Evolutionary conservation across 768 basidiomycete species (phyloP), one percentile per base, ranked within the genome.

Genomic region (Lactarius deliciosus): DNA sequence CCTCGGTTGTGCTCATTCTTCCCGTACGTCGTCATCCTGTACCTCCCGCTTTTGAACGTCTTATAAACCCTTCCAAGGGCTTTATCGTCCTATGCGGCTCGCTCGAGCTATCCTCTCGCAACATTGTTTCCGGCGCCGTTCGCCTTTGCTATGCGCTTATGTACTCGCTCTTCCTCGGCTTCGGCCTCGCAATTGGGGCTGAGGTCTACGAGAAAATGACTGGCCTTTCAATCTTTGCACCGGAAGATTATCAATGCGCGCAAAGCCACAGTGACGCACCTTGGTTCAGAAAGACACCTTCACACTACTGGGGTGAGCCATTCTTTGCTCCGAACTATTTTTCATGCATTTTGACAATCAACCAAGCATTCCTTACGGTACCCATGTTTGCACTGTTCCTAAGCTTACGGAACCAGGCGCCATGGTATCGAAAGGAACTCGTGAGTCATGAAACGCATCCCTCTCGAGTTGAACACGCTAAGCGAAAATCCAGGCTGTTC

Each of bases 51-150:
- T 25, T 63, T 9, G 25, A 32, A 54, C 50, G 10, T 40, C 41
- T 22, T 22, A 15, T 41, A 5, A 57, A 63, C 5, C 22, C 1
- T n/a, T 20, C 66, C 15, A 64, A 80, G 78, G 89, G 89, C 8
- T 88, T 88, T 66, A 84, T 90, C 60, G 85, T 90, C 11, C 81
- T 90, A 16, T 83, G 80, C 71, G 94, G 89, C 58, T 83, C 87
- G 13, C 84, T 94, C 36, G 93, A 94, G 73, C 77, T 94, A 25
- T 85, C 91, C 65, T 89, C 91, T 3, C 84, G 91, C 20, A 91
- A 90, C 68, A 88, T 96, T 72, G 86, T 93, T 36, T 81, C 91
- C 0, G 92, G 94, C n/a, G 88, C 91, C 13, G 92, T 94, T 38
- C 83, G 91, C 45, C 80, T 94, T 18, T 90, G 90, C 70, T 94